These are phyloP conservation scores for Candida ipomoeae DNA, from an alignment of 805 yeast genomes.

Conservation along the genomic window DNA sequence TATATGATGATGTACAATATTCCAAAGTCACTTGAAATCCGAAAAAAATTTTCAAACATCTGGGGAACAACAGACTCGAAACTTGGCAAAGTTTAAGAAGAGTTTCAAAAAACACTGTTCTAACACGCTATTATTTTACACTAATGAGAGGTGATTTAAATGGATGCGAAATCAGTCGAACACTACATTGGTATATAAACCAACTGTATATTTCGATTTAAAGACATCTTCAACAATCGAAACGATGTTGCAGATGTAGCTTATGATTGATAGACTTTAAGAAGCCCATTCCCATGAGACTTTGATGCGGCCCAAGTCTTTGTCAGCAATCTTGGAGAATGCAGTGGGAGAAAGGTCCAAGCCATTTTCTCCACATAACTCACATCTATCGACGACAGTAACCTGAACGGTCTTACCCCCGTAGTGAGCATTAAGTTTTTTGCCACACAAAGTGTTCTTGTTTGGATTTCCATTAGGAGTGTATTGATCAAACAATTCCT, in stretches of 20 bases:
- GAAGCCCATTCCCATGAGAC: slow-evolving; percentile 46
- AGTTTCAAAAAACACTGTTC: too few relatives aligned
- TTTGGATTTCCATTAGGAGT: slow-evolving; percentile 36
- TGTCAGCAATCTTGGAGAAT: slow-evolving; percentile 47
- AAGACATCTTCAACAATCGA: neutral
- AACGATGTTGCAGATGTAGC: neutral
- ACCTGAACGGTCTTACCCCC: slow-evolving; percentile 52
- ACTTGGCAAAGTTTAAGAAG: too few relatives aligned
- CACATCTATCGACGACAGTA: slow-evolving; percentile 55
- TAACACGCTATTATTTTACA: too few relatives aligned
- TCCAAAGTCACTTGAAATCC: too few relatives aligned
- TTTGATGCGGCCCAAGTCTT: slow-evolving; percentile 49
- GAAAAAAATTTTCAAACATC: too few relatives aligned
- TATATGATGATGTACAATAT: too few relatives aligned
- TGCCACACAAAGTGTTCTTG: slow-evolving; percentile 50
- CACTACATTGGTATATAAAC: neutral
- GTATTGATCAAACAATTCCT: slow-evolving; percentile 34
- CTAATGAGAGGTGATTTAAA: neutral
- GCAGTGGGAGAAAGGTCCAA: slow-evolving; percentile 63
- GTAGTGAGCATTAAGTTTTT: slow-evolving; percentile 43
- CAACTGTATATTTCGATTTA: neutral
- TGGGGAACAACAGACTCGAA: too few relatives aligned
- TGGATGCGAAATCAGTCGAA: neutral
- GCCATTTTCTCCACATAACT: slow-evolving; percentile 46
- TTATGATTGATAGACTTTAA: neutral